A percentile compares a stretch with the other conserved stretches of the same genome.
Conservation (phyloP, 306 rosid genomes). For the Fagus sylvatica region DNA sequence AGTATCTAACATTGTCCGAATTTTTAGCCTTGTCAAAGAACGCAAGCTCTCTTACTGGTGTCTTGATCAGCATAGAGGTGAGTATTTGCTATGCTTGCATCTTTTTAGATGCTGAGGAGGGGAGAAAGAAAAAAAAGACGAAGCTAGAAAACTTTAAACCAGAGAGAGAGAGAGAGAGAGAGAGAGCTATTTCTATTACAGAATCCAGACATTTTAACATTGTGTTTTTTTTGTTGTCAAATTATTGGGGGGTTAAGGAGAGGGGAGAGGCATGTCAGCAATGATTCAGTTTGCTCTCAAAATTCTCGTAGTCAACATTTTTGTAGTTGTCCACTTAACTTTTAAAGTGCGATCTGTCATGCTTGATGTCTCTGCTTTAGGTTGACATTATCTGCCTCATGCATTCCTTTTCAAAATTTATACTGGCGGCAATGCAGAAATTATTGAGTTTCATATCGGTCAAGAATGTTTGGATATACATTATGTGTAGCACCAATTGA, state of each 20-base stretch:
- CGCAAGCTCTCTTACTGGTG: conserved; percentile 61
- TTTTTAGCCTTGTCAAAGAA: conserved; percentile 77
- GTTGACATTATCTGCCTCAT: conserved; percentile 2
- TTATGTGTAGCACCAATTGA: neutral
- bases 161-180: too few relatives aligned
- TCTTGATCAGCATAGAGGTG: conserved; percentile 77
- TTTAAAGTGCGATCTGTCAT: neutral
- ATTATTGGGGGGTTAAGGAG: neutral
- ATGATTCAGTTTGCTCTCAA: neutral
- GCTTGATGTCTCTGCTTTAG: neutral
- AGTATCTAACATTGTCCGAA: conserved; percentile 52
- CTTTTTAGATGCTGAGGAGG: neutral
- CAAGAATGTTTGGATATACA: conserved; percentile 8
- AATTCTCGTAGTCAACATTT: neutral
- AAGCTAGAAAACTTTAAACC: neutral
- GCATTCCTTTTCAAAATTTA: neutral
- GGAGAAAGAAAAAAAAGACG: neutral
- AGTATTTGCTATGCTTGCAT: conserved; percentile 15
- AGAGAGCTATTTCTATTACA: too few relatives aligned
- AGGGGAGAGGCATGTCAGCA: neutral
- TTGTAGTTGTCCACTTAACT: neutral
- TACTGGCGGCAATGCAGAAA: neutral
- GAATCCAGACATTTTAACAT: neutral
- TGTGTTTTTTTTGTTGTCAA: neutral
- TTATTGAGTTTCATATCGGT: neutral